Base-by-base conservation (phyloP, 768 basidiomycete species). In the Boletus reticuloceps region DNA sequence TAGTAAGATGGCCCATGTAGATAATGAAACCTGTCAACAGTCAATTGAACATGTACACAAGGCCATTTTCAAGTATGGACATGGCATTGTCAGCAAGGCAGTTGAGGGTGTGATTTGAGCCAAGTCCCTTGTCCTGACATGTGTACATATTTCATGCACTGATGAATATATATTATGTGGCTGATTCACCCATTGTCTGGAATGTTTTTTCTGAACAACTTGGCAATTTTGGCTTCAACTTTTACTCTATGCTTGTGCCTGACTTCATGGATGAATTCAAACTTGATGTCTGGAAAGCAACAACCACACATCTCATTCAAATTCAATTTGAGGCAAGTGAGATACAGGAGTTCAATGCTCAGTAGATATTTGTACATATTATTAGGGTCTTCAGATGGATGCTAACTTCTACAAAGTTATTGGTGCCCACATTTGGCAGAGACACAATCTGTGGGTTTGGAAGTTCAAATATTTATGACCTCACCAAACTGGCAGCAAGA, bases 171-270 rank as follows among this genome's bases (percentile, higher is more conserved):
- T 12, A 25, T 25, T 4, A 25, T 4, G 25, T 4, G 3, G 4
- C 25, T 25, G 4, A 25, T 5, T 25, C 25, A 25, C 4, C 3
- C 4, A 25, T 25, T 25, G 25, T 25, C 7, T 34, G 73, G 72
- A 74, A 68, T 54, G 65, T 72, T 2, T 75, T 76, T 38, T 74
- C 68, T 0, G 48, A 58, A 6, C 51, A 47, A 8, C 59, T 72
- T 1, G 34, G 48, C 0, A 2, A 43, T 0, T 55, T 63, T 17
- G 64, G 66, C 0, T 63, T 75, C 29, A 47, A 74, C 31, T 65
- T 68, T 17, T 61, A 67, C 51, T 25, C 40, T 0, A 60, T 75
- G 51, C 58, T 74, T 4, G 59, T 66, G 0, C 63, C 64, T 0
- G 74, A 75, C 14, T 51, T 74, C 7, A 49, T 42, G 41, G 22